Evolutionary conservation across 164 flowering plant species (phyloP), one percentile per base, ranked within the genome.

Genomic region (Magnolia kwangsiensis): DNA sequence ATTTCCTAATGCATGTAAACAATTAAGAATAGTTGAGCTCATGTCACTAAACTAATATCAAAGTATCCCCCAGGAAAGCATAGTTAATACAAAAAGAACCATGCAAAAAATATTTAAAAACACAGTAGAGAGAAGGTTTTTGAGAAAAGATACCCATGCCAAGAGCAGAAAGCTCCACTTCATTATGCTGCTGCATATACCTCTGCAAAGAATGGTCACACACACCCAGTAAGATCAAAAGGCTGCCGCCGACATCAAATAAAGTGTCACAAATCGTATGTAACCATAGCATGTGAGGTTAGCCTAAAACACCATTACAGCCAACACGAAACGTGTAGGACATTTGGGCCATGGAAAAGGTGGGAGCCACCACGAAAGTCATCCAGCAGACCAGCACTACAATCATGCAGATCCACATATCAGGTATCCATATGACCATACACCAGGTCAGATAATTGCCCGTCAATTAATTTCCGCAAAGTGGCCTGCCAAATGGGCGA

Each of bases 131-230:
- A 68, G 13, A 27, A 63, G 10, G 13, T 6, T 24, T 11, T 71
- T 50, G 18, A 16, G 72, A 7, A 13, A 50, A 19, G 29, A 74
- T 88, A 89, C 91, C 91, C 91, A 89, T 89, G 24, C 91, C 91
- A 63, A 89, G 88, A 49, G 89, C 91, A 21, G 90, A 89, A 23
- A 89, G 89, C 77, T 89, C 91, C 75, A 89, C 91, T 71, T 87
- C 89, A 72, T 80, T 81, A 76, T 87, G 80, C 68, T 85, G 85
- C 74, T 86, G 85, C 88, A 88, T 82, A 78, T 85, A 86, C 83
- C 85, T 85, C 90, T 88, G 85, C 37, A 74, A 63, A 77, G 3
- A 65, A 50, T 6, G 4, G 8, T 7, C 21, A 55, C 20, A 21
- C 5, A 71, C n/a, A 7, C 10, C 7, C 2, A 51, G 9, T 27